These are phyloP conservation scores for Barnettozyma siamensis DNA, from an alignment of 805 yeast genomes.

Conservation along the genomic window DNA sequence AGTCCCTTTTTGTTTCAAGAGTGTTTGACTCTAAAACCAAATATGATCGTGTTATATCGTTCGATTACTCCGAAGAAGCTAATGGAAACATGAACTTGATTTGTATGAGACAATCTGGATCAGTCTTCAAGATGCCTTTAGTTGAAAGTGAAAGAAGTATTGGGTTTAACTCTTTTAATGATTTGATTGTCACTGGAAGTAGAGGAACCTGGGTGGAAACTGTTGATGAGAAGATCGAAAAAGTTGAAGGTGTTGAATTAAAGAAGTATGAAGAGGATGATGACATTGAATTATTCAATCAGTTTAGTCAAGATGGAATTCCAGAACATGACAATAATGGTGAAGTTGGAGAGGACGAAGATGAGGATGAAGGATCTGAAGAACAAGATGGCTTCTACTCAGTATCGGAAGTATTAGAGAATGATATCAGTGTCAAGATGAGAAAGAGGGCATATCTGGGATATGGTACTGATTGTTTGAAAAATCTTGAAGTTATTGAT, in stretches of 20 bases:
- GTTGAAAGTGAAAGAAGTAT: conserved; percentile 58
- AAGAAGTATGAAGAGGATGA: conserved; percentile 12
- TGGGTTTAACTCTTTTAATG: conserved; percentile 64
- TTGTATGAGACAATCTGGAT: conserved; percentile 89
- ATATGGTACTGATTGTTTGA: conserved; percentile 63
- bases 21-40: conserved; percentile 73
- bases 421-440: conserved; percentile 72
- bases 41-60: conserved; percentile 76
- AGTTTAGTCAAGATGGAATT: conserved; percentile 10
- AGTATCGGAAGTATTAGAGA: conserved; percentile 44
- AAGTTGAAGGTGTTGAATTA: conserved; percentile 15
- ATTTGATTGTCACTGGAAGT: conserved; percentile 54
- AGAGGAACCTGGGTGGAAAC: conserved; percentile 40
- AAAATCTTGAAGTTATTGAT: conserved; percentile 57
- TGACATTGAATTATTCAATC: conserved; percentile 8
- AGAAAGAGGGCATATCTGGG: conserved; percentile 66
- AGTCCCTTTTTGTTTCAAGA: conserved; percentile 64
- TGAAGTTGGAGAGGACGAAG: conserved; percentile 9
- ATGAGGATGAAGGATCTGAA: conserved; percentile 12
- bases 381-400: conserved; percentile 25
- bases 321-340: conserved; percentile 13
- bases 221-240: conserved; percentile 27
- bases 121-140: conserved; percentile 74
- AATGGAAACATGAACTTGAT: conserved; percentile 56
- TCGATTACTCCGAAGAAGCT: conserved; percentile 49